phyloP scores from a whole-genome alignment of 306 rosid species.

The Vigna trinervia region DNA sequence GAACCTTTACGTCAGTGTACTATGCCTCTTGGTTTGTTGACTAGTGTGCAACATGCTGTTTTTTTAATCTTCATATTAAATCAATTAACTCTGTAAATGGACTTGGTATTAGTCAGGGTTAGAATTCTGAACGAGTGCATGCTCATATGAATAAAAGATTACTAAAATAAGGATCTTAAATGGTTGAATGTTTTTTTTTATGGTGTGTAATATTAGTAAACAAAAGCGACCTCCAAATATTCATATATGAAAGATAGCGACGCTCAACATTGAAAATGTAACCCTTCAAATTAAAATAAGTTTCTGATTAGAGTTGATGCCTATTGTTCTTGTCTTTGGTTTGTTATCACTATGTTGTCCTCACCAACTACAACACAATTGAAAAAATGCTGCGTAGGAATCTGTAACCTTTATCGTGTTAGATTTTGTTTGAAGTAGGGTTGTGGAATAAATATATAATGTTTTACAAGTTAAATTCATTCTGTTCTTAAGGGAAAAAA shows the following conservation, averaged over 20 bases:
- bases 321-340: neutral
- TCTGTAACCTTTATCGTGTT: neutral
- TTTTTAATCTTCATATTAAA: conserved; percentile 6
- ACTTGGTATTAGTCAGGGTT: conserved; percentile 8
- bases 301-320: neutral
- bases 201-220: neutral
- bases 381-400: neutral
- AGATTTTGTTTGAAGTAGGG: neutral
- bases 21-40: conserved; percentile 16
- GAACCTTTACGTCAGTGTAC: conserved; percentile 5
- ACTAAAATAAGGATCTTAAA: neutral
- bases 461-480: neutral
- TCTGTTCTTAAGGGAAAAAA: neutral
- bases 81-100: neutral
- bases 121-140: neutral
- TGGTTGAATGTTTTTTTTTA: conserved; percentile 7
- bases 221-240: conserved; percentile 15
- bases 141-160: neutral
- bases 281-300: neutral
- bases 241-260: conserved; percentile 6
- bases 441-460: neutral
- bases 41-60: neutral
- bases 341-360: neutral
- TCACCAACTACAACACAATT: neutral
- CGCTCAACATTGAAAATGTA: conserved; percentile 24